phyloP scores from a whole-genome alignment of 1,284 basidiomycete genomes.

The Phlebopus sp. region DNA sequence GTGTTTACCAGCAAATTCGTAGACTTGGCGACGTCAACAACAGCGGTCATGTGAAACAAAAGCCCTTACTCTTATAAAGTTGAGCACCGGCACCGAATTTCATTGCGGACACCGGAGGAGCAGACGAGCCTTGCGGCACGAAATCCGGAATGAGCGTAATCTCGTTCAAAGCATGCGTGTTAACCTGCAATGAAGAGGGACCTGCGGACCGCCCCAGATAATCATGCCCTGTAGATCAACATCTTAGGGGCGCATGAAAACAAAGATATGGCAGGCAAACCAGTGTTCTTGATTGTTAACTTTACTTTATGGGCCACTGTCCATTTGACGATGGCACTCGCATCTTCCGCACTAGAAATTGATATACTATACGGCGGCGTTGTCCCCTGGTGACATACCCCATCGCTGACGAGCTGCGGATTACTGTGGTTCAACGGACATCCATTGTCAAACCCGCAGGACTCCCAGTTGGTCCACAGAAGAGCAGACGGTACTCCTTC shows the following conservation, averaged over 20 bases:
- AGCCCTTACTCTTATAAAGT: slow-evolving; percentile 7
- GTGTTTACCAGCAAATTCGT: not conserved
- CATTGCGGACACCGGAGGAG: slow-evolving; percentile 1
- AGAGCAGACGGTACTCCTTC: slow-evolving; percentile 3
- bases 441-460: slow-evolving; percentile 6
- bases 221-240: slow-evolving; percentile 4
- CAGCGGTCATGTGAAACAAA: not conserved
- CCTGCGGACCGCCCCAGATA: slow-evolving; percentile 9
- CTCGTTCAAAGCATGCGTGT: slow-evolving; percentile 3
- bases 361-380: slow-evolving; percentile 6
- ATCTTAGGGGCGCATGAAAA: not conserved
- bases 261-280: not conserved
- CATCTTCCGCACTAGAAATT: slow-evolving; percentile 4
- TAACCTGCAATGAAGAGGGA: slow-evolving; percentile 7
- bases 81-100: slow-evolving; percentile 6
- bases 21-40: slow-evolving; percentile 1
- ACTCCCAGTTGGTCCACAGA: slow-evolving; percentile 8
- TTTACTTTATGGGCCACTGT: slow-evolving; percentile 3
- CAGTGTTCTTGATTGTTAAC: slow-evolving; percentile 10
- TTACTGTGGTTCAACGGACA: slow-evolving; percentile 7
- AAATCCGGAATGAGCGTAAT: slow-evolving; percentile 3
- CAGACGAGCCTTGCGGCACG: slow-evolving; percentile 8
- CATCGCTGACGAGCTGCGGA: slow-evolving; percentile 1
- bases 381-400: slow-evolving; percentile 4
- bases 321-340: slow-evolving; percentile 8